These are phyloP conservation scores for Podospora pseudoanserina DNA, from an alignment of 495 filamentous ascomycete genomes.

Conservation along the genomic window DNA sequence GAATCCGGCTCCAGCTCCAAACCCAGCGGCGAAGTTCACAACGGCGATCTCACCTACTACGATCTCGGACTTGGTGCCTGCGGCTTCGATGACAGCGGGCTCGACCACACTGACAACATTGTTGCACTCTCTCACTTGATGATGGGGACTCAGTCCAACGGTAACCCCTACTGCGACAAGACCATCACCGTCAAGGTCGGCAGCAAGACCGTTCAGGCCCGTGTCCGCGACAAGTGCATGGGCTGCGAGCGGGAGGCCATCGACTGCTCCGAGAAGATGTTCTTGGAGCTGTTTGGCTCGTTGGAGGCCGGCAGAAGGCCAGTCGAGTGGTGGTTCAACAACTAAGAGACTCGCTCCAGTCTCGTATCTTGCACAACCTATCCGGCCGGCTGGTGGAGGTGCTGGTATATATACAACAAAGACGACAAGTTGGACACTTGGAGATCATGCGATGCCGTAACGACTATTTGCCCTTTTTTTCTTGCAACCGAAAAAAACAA, in stretches of 20 bases:
- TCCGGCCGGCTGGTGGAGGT: background rate
- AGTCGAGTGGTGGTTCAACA: conserved; percentile 43
- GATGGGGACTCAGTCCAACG: conserved; percentile 46
- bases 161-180: conserved; percentile 63
- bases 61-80: conserved; percentile 44
- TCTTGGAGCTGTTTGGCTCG: conserved; percentile 40
- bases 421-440: background rate
- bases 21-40: conserved; percentile 14
- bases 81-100: conserved; percentile 41
- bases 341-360: conserved; percentile 16
- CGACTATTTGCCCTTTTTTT: conserved; percentile 4
- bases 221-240: conserved; percentile 71
- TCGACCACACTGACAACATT: conserved; percentile 39
- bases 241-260: conserved; percentile 52
- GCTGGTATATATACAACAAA: background rate
- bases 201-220: conserved; percentile 54
- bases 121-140: conserved; percentile 42
- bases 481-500: background rate
- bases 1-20: background rate
- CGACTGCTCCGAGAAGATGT: conserved; percentile 48
- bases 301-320: conserved; percentile 34
- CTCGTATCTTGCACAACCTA: background rate
- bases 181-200: conserved; percentile 55
- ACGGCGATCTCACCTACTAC: conserved; percentile 49
- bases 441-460: conserved; percentile 15